A percentile compares a stretch with the other conserved stretches of the same genome.
These are phyloP conservation scores for Apophysomyces trapeziformis DNA, from an alignment of 371 early-diverging fungal genomes.

Conservation along the genomic window DNA sequence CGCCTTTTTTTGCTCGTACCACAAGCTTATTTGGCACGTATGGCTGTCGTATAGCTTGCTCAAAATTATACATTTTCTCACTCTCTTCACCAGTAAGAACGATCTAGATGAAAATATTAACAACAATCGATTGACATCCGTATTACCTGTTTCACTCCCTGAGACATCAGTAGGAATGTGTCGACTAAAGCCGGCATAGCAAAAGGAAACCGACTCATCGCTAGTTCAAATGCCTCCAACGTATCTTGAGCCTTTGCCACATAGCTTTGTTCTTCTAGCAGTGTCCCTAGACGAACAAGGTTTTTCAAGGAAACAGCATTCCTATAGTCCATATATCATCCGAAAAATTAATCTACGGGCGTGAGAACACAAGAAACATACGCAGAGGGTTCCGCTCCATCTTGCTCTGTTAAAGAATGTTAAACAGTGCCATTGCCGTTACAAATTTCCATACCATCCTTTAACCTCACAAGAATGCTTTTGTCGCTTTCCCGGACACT, in stretches of 20 bases:
- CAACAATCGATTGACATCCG: not conserved
- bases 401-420: slow-evolving; percentile 49
- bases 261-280: slow-evolving; percentile 33
- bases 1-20: slow-evolving; percentile 19
- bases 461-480: slow-evolving; percentile 55
- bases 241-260: slow-evolving; percentile 38
- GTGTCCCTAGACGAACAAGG: slow-evolving; percentile 41
- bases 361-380: slow-evolving; percentile 18
- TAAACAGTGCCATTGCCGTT: too few relatives aligned
- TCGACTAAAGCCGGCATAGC: slow-evolving; percentile 49
- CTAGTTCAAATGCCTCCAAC: slow-evolving; percentile 31
- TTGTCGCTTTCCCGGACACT: slow-evolving; percentile 48
- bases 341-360: not conserved
- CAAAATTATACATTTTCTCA: slow-evolving; percentile 27
- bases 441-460: slow-evolving; percentile 49
- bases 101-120: slow-evolving; percentile 30
- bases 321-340: slow-evolving; percentile 18
- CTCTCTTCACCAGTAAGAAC: slow-evolving; percentile 34
- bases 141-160: slow-evolving; percentile 51
- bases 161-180: slow-evolving; percentile 35
- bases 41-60: slow-evolving; percentile 21
- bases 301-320: slow-evolving; percentile 52
- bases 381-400: slow-evolving; percentile 71
- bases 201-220: slow-evolving; percentile 38
- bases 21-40: slow-evolving; percentile 48